Evolutionary conservation across 2,329 filamentous ascomycete species (phyloP), one percentile per base, ranked within the genome.

Genomic region (Nemania abortiva): DNA sequence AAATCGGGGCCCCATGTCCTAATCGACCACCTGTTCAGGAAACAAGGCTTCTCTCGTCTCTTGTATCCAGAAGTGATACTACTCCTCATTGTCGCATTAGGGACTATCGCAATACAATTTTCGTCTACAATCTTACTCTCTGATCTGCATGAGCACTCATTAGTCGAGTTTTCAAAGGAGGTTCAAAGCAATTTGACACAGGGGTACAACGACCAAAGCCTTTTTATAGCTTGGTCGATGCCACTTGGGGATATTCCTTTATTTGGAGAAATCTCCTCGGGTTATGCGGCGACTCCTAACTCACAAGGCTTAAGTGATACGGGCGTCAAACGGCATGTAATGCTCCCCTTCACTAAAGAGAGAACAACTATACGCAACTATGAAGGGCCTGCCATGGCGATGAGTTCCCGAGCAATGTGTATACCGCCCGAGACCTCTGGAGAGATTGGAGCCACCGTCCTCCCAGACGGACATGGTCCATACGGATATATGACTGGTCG

Each of bases 261-360:
- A 27, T 68, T 68, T 50, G 65, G 65, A 13, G 65, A 67, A 24
- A 20, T 37, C 1, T 53, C 34, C 9, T 22, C 65, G n/a, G 59
- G 53, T 0, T 64, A 63, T 37, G 11, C 27, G 3, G 65, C 65
- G 4, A 34, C 24, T 6, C 65, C 65, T 5, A 54, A 45, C 54
- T 22, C 27, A 18, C 20, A 24, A 5, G 65, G 65, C 24, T 7
- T 68, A 10, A 68, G 65, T 31, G 65, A 68, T 27, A 68, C 65
- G 1, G 60, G 54, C 13, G 11, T 45, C 13, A 64, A 64, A 15
- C 53, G 60, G 1, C 54, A 57, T 42, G 45, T 10, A 2, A 39
- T 64, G 24, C n/a, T 68, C 13, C 60, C 65, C 1, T 59, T 59
- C 22, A 4, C n/a, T 11, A 13, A 31, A 22, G 37, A 50, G 3